phyloP scores from a whole-genome alignment of 345 rosid genomes.

The Heritiera fomes region DNA sequence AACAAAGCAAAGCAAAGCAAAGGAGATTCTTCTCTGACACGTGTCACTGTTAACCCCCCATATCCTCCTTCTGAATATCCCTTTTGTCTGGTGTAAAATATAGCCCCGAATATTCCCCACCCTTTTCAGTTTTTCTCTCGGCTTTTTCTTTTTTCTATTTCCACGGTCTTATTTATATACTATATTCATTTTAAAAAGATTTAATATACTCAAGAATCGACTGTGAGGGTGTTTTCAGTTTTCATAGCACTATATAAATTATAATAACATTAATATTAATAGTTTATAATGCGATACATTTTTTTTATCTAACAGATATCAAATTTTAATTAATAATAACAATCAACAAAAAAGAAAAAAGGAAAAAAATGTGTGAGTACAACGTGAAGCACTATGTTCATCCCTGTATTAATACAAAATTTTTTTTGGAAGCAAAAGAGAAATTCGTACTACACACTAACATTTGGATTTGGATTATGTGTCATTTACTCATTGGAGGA shows the following conservation, averaged over 20 bases:
- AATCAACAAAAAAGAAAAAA: not conserved
- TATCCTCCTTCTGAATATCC: slow-evolving; percentile 61
- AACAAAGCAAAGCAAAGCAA: slow-evolving; percentile 2
- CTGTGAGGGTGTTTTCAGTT: not conserved
- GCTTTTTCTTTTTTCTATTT: not conserved
- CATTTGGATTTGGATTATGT: not conserved
- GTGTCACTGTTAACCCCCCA: slow-evolving; percentile 48
- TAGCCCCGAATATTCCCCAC: slow-evolving; percentile 38
- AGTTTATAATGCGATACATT: not conserved
- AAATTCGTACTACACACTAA: not conserved
- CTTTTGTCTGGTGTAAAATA: slow-evolving; percentile 48
- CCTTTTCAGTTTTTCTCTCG: too few relatives aligned
- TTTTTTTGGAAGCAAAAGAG: not conserved
- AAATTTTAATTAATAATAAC: not conserved
- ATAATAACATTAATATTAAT: not conserved
- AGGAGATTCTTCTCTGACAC: slow-evolving; percentile 56
- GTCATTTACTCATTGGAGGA: not conserved
- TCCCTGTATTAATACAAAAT: not conserved
- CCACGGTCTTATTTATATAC: not conserved
- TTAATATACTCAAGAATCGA: not conserved
- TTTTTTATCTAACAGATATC: not conserved
- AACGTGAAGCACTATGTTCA: not conserved
- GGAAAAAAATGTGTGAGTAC: not conserved
- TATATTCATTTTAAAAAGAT: not conserved
- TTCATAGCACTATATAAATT: not conserved